phyloP scores from a whole-genome alignment of 176 grass and related monocot species.

The Chloris gayana region DNA sequence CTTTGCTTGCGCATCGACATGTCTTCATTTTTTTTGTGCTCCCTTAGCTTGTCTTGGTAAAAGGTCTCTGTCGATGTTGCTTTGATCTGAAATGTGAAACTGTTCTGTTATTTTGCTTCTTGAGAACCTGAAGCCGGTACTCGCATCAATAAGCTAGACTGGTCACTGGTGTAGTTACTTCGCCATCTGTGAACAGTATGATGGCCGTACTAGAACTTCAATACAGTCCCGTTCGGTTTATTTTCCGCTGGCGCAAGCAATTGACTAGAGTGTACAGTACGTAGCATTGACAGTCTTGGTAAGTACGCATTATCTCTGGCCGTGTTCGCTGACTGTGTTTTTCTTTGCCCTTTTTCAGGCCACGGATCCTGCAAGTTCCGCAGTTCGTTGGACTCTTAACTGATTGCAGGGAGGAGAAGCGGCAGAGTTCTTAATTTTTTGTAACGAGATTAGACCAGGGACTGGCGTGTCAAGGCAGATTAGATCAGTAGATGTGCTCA shows the following conservation, averaged over 20 bases:
- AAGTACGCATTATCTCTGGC: background rate
- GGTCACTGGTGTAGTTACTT: background rate
- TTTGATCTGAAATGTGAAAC: background rate
- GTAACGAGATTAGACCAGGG: background rate
- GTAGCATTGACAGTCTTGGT: background rate
- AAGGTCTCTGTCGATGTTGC: background rate
- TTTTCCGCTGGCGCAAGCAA: constrained; percentile 22
- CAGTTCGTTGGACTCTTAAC: constrained; percentile 42
- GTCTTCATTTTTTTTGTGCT: background rate
- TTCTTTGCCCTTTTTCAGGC: constrained; percentile 46
- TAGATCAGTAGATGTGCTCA: background rate
- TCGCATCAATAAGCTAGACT: background rate
- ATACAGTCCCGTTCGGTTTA: background rate
- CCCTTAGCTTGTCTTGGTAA: constrained; percentile 4
- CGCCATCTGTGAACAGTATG: background rate
- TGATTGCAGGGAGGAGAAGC: background rate
- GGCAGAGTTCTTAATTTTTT: background rate
- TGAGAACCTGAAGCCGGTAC: background rate
- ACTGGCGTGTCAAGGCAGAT: background rate
- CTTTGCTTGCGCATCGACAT: background rate
- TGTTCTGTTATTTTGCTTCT: background rate
- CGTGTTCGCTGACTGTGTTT: background rate
- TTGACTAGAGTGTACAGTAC: background rate
- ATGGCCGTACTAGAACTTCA: constrained; percentile 8
- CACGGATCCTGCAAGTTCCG: constrained; percentile 67